These are phyloP conservation scores for Panaeolus papilionaceus DNA, from an alignment of 768 basidiomycete genomes.

Conservation along the genomic window DNA sequence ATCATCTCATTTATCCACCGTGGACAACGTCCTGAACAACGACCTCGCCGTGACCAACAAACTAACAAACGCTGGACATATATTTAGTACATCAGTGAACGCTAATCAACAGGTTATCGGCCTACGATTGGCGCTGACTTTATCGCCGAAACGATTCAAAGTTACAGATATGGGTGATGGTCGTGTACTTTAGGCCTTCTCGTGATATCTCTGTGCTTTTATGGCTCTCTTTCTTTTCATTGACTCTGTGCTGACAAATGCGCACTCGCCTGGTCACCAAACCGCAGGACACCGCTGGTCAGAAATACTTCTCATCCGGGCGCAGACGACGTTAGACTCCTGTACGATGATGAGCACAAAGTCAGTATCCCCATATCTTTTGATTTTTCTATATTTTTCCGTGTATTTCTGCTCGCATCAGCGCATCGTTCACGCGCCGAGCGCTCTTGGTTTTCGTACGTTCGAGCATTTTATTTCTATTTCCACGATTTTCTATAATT, in stretches of 20 bases:
- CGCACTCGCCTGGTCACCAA: slow-evolving; percentile 29
- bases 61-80: neutral
- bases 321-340: slow-evolving; percentile 78
- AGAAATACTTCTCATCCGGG: slow-evolving; percentile 86
- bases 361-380: too few relatives aligned
- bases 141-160: slow-evolving; percentile 74
- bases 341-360: too few relatives aligned
- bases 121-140: slow-evolving; percentile 92
- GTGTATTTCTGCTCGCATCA: too few relatives aligned
- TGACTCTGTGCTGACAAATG: too few relatives aligned
- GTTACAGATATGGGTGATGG: slow-evolving; percentile 68
- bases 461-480: too few relatives aligned
- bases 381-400: too few relatives aligned
- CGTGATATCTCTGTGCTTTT: neutral
- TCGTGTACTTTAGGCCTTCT: slow-evolving; percentile 18
- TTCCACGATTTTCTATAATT: too few relatives aligned
- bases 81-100: slow-evolving; percentile 72
- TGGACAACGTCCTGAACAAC: neutral
- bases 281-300: slow-evolving; percentile 76
- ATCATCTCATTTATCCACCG: neutral
- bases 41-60: neutral
- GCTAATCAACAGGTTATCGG: slow-evolving; percentile 78
- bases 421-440: too few relatives aligned
- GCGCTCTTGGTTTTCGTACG: too few relatives aligned
- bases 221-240: slow-evolving; percentile 3